Conservation (phyloP, 768 basidiomycete genomes). For the Suillus subluteus region DNA sequence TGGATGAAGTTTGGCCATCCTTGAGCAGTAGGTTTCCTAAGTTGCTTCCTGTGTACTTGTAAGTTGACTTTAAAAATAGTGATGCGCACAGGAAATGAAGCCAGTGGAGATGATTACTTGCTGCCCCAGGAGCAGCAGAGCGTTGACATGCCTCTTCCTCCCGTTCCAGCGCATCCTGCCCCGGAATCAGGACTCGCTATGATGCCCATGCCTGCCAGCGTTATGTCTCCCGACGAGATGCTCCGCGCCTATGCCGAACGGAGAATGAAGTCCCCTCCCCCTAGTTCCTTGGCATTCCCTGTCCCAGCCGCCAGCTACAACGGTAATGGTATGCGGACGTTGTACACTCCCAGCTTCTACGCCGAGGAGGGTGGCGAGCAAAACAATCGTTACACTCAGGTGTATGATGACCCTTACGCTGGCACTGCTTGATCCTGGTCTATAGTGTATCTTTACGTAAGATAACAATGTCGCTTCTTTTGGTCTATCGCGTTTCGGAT, state of each 20-base stretch:
- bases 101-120: conserved; percentile 48
- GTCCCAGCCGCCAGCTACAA: conserved; percentile 27
- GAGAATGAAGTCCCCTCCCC: conserved; percentile 37
- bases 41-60: neutral
- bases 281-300: conserved; percentile 35
- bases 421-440: conserved; percentile 17
- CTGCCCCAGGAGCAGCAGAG: conserved; percentile 33
- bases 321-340: conserved; percentile 31
- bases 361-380: conserved; percentile 26
- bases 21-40: conserved; percentile 53
- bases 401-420: conserved; percentile 29
- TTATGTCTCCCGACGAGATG: conserved; percentile 75
- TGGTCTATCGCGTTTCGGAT: conserved; percentile 1
- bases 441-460: conserved; percentile 10
- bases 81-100: conserved; percentile 65
- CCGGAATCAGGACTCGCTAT: conserved; percentile 43
- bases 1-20: conserved; percentile 71
- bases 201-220: conserved; percentile 43
- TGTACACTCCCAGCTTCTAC: conserved; percentile 27
- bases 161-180: conserved; percentile 34
- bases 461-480: neutral
- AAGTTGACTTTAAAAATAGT: conserved; percentile 43
- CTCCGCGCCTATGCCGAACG: conserved; percentile 71
- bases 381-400: conserved; percentile 26
- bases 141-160: conserved; percentile 36